Evolutionary conservation across 2,329 filamentous ascomycete genomes (phyloP).

Genomic region (Zymoseptoria passerinii): DNA sequence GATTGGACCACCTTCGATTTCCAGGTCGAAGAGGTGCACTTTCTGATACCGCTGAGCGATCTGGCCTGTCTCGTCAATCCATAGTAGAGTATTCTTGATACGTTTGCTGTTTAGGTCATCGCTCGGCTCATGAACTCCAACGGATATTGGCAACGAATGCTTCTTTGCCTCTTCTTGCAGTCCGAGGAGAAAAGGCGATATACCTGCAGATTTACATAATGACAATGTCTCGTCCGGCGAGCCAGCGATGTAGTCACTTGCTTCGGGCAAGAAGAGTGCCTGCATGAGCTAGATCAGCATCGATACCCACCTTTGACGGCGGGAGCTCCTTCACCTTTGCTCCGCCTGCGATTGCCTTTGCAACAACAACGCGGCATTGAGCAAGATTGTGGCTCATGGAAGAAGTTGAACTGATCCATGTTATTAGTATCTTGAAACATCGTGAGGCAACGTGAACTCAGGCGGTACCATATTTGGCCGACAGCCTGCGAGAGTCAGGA

Average conservation of each 20-base stretch:
- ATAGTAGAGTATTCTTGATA: slow-evolving; percentile 57
- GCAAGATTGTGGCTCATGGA: slow-evolving; percentile 70
- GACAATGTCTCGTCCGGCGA: slow-evolving; percentile 59
- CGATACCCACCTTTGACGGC: neutral
- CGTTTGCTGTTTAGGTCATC: slow-evolving; percentile 39
- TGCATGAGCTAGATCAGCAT: slow-evolving; percentile 26
- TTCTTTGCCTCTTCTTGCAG: slow-evolving; percentile 59
- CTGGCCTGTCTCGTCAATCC: slow-evolving; percentile 54
- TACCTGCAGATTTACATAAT: slow-evolving; percentile 58
- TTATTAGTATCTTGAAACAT: neutral
- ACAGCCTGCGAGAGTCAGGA: slow-evolving; percentile 56
- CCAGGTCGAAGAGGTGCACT: slow-evolving; percentile 64
- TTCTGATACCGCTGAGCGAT: slow-evolving; percentile 71
- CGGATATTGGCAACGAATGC: slow-evolving; percentile 64
- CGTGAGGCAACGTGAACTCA: neutral
- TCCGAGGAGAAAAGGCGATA: slow-evolving; percentile 67
- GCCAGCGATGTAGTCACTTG: slow-evolving; percentile 75
- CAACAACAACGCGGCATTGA: slow-evolving; percentile 65
- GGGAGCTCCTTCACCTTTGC: slow-evolving; percentile 54
- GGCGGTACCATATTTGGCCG: slow-evolving; percentile 66
- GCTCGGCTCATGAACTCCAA: slow-evolving; percentile 75
- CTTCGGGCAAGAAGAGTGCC: slow-evolving; percentile 87
- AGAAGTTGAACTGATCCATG: slow-evolving; percentile 52
- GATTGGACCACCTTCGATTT: slow-evolving; percentile 47
- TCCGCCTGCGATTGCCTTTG: slow-evolving; percentile 63